Evolutionary conservation across 73 alveolate genomes (phyloP), one percentile per base, ranked within the genome.

Genomic region (Paraurostyla sp.): DNA sequence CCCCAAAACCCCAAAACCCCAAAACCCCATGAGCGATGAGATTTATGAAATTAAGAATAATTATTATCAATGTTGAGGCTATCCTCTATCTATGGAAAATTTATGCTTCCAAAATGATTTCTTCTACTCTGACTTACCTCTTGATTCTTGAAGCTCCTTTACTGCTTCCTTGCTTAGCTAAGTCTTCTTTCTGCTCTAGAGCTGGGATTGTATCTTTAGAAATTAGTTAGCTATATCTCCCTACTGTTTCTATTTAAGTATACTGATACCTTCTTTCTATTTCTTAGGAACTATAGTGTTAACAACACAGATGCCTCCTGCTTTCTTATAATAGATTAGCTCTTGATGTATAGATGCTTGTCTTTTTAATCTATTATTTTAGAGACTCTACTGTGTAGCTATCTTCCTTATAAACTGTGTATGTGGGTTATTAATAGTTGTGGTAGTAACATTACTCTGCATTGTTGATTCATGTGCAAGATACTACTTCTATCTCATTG

Each of bases 231-330:
- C 78, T 9, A 30, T 7, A 27, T 60, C 78, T 27, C 22, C 50
- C 45, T 9, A 3, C 32, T 60, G 7, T 27, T 60, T 65, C 25
- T 32, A 65, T 65, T 65, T 65, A 30, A 65, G 6, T 11, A 65
- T 65, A 22, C 82, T 65, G 35, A 40, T 22, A 65, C 82, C 82
- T 38, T 65, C 82, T 40, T 30, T 33, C 25, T 6, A 2, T 65
- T 65, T 65, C 36, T 65, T 65, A 16, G 82, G 82, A 3, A 65
- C 82, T 6, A 65, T 38, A 40, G 42, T 7, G 25, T 65, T 65
- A 22, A 16, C 13, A 36, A 65, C 82, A 40, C 60, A 38, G 1
- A 65, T 1, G 32, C 82, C 82, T 1, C 82, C 82, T 38, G 82
- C 82, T 65, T 38, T 65, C 58, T 65, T 65, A 38, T 22, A 65